Conservation (phyloP, 75 land plant genomes). For the Selaginella moellendorffii region DNA sequence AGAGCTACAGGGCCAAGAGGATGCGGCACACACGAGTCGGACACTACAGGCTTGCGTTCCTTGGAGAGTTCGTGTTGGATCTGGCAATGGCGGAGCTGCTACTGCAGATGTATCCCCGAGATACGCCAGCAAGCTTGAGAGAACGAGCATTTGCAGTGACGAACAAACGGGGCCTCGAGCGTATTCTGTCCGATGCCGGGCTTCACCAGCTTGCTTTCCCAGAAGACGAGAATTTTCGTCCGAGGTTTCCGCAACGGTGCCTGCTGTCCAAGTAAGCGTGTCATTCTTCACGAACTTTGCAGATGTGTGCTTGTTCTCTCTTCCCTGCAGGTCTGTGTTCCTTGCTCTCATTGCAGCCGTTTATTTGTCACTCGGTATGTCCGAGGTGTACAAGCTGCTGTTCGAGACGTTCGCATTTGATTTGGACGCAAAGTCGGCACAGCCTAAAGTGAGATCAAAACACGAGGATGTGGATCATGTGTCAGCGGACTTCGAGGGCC, state of each 20-base stretch:
- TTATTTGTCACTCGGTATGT: constrained; percentile 78
- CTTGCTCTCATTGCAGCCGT: constrained; percentile 80
- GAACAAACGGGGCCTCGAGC: constrained; percentile 53
- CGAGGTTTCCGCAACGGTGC: no score
- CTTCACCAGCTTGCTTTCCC: constrained; percentile 78
- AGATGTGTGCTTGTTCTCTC: background rate
- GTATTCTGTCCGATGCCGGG: constrained; percentile 65
- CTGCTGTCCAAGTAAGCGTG: no score
- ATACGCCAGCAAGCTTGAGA: constrained; percentile 61
- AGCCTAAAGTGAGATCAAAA: constrained; percentile 54
- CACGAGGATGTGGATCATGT: constrained; percentile 80
- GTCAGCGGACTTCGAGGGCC: constrained; percentile 70
- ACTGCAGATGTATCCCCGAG: constrained; percentile 80
- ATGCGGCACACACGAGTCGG: constrained; percentile 46
- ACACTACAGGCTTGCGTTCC: constrained; percentile 70
- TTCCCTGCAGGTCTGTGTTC: constrained; percentile 56
- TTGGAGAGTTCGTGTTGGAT: constrained; percentile 71
- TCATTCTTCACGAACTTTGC: background rate
- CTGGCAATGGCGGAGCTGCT: constrained; percentile 59
- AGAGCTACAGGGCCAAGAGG: constrained; percentile 36
- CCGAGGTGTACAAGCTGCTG: constrained; percentile 84
- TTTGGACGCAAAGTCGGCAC: constrained; percentile 66
- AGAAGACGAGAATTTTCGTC: constrained; percentile 50
- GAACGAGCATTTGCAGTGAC: constrained; percentile 72
- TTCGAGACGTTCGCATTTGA: constrained; percentile 94